phyloP scores from a whole-genome alignment of 73 alveolate species.

The Paramecium sonneborni region DNA sequence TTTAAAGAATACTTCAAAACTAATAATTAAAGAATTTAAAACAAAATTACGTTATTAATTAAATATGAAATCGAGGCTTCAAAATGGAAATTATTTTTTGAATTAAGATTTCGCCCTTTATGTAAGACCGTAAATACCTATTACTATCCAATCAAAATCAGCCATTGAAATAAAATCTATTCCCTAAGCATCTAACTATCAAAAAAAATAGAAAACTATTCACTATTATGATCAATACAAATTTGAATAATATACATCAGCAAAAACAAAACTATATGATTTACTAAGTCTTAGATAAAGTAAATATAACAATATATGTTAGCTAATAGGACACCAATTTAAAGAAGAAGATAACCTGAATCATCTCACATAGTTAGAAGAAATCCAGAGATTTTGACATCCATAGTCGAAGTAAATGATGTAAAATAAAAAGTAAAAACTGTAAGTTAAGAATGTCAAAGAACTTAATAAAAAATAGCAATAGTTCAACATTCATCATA shows the following conservation, averaged over 20 bases:
- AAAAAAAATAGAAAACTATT: background rate
- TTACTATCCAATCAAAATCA: background rate
- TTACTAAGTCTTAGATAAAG: slow-evolving; percentile 5
- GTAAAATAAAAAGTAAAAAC: background rate
- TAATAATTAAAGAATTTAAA: background rate
- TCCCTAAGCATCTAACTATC: background rate
- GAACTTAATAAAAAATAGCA: slow-evolving; percentile 23
- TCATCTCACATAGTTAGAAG: slow-evolving; percentile 19
- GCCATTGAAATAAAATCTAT: background rate
- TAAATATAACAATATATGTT: background rate
- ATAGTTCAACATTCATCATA: background rate
- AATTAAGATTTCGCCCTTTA: background rate
- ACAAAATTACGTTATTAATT: background rate
- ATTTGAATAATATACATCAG: slow-evolving; percentile 1
- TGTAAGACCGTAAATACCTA: background rate
- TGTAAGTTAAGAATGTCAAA: background rate
- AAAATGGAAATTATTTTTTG: slow-evolving; percentile 36
- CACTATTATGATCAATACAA: slow-evolving; percentile 10
- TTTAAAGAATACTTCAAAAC: background rate
- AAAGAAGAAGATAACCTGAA: background rate
- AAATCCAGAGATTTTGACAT: background rate
- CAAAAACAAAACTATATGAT: background rate
- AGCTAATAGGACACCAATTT: slow-evolving; percentile 14
- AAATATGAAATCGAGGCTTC: slow-evolving; percentile 9
- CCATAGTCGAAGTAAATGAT: background rate